Evolutionary conservation across 2,329 filamentous ascomycete species (phyloP), one percentile per base, ranked within the genome.

Genomic region (Sporothrix phasma): DNA sequence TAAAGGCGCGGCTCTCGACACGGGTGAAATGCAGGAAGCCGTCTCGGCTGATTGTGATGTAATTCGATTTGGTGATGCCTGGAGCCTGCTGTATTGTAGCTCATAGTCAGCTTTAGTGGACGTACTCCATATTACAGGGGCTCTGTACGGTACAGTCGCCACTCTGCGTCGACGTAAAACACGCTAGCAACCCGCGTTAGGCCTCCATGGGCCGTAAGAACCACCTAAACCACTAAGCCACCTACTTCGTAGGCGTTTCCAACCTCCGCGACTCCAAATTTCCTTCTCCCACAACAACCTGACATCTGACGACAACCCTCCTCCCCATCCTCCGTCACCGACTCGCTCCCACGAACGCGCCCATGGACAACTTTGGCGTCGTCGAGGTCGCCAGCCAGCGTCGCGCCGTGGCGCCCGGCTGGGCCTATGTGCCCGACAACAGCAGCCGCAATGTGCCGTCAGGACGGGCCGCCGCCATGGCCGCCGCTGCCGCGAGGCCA

Each of bases 401-500:
- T 66, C 86, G 85, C 17, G 84, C 84, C 51, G 79, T 83, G 51
- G 89, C 90, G 1, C 92, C 93, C 0, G 93, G 93, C 71, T 97
- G 92, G 88, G 91, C 91, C 13, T 96, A 96, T 73, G 90, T 97
- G 1, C 87, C 92, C 34, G 90, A 96, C 72, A 86, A 34, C 43
- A 39, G 47, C 43, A 51, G 26, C 39, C 37, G 49, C 54, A 61
- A 31, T n/a, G 49, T 46, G 2, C 47, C 45, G 3, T 49, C 83
- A 22, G 53, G 65, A 73, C 82, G 4, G 63, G 80, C 83, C 10
- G 81, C 82, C 69, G 74, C 78, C 60, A 73, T 79, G 61, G 80
- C 80, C 66, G 76, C 79, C 8, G 69, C 74, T 61, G 81, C 77
- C 64, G 76, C 77, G 67, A 83, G n/a, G 81, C 79, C 31, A 37